Evolutionary conservation across 305 asterid genomes (phyloP).

Genomic region (Fraxinus ornus): DNA sequence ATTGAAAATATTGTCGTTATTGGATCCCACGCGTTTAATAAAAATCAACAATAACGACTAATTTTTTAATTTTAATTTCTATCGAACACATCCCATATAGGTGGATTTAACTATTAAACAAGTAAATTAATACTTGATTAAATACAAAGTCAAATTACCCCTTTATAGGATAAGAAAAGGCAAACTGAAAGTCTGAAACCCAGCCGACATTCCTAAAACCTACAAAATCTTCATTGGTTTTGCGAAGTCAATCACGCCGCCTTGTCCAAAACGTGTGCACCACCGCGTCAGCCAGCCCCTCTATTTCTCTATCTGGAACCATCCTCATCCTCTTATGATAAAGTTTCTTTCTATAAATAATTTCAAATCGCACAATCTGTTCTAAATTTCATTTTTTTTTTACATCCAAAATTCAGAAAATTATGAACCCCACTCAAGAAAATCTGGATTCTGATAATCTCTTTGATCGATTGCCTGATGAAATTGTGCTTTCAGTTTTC

Average conservation of each 20-base stretch:
- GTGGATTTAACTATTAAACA: no score
- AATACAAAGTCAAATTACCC: neutral
- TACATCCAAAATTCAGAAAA: neutral
- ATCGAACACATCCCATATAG: no score
- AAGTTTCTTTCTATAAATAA: neutral
- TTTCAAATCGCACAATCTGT: neutral
- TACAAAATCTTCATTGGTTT: neutral
- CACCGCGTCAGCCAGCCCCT: neutral
- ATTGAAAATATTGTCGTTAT: no score
- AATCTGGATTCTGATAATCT: conserved; percentile 17
- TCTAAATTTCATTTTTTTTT: neutral
- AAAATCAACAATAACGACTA: no score
- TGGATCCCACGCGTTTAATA: no score
- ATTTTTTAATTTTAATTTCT: no score
- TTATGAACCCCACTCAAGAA: conserved; percentile 10
- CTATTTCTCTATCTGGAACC: conserved; percentile 22
- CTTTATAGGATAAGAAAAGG: neutral
- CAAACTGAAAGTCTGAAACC: neutral
- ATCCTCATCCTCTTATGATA: neutral
- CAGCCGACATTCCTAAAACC: neutral
- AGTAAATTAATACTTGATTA: no score
- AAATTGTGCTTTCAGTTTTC: conserved; percentile 45
- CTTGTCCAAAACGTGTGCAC: neutral
- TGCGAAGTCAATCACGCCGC: neutral
- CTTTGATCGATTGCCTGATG: conserved; percentile 63